Evolutionary conservation across 1,284 basidiomycete species (phyloP), one percentile per base, ranked within the genome.

Genomic region (Cerioporus squamosus): DNA sequence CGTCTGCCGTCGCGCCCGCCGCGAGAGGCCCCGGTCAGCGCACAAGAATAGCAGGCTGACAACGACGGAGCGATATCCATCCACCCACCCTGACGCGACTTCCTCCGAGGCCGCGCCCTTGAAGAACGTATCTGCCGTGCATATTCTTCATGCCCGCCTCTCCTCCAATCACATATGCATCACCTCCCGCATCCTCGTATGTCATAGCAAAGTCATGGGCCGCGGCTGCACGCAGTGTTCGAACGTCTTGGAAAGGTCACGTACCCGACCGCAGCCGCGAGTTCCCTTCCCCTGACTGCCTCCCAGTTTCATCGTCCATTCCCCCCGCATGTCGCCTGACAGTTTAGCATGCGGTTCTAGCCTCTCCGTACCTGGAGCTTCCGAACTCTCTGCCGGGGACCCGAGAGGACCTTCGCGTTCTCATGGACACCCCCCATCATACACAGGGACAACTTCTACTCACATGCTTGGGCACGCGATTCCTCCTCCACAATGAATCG

Each of bases 381-480:
- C 55, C 56, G 49, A 57, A 58, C 55, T 54, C 55, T 51, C 43
- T 54, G 45, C 42, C 46, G 47, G 54, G 44, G 23, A 36, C 33
- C 38, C 48, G 45, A 24, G 36, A n/a, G n/a, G n/a, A 33, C 8
- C 31, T 20, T 50, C 29, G 46, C 33, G 60, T 62, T 58, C 57
- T 50, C 60, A 56, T 57, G 53, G 23, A 53, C 56, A 43, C 31
- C 44, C 20, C 33, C 46, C 60, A 53, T 62, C 53, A 56, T 49
- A 48, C 40, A 44, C 36, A 46, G 23, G 20, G 23, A 33, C 52
- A 8, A 18, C 52, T 40, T 38, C 45, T 24, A 42, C 58, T 58
- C 61, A 60, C 58, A 60, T 63, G 61, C n/a, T n/a, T 48, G 51
- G 42, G 49, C 61, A 63, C 58, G 61, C 39, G 58, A 40, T 43